phyloP scores from a whole-genome alignment of 176 grass and related monocot species.

The Paspalum vaginatum region DNA sequence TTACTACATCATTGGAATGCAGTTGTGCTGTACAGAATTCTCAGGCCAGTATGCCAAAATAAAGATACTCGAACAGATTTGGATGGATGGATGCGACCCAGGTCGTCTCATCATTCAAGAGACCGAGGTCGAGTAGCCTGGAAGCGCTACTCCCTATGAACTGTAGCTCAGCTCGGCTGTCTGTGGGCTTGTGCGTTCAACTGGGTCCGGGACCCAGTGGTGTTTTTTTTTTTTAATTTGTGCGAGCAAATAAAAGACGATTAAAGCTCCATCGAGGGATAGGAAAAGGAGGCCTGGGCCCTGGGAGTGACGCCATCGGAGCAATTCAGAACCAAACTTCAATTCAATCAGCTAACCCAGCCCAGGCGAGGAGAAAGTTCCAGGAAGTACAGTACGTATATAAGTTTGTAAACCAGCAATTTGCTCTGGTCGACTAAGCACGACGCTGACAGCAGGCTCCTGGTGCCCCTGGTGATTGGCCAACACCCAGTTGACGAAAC shows the following conservation, averaged over 20 bases:
- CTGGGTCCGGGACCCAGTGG: too few species aligned
- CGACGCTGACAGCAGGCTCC: neutral
- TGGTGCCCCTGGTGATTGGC: neutral
- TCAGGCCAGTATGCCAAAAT: too few species aligned
- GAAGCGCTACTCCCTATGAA: too few species aligned
- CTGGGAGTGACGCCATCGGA: neutral
- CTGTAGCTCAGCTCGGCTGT: too few species aligned
- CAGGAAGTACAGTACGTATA: neutral
- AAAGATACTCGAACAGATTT: too few species aligned
- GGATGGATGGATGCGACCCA: too few species aligned
- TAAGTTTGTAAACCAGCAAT: neutral
- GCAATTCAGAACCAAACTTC: neutral
- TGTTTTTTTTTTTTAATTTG: neutral
- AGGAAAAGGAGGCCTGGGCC: neutral
- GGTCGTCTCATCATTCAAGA: too few species aligned
- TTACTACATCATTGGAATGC: too few species aligned
- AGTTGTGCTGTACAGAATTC: too few species aligned
- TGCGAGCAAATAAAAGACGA: neutral
- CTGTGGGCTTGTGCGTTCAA: too few species aligned
- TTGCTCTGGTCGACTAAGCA: neutral
- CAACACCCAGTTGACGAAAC: too few species aligned
- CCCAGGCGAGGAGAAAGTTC: neutral
- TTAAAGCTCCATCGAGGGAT: neutral
- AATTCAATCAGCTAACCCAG: neutral
- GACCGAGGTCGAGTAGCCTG: too few species aligned